Evolutionary conservation across 225 moss, liverwort and hornwort genomes (phyloP).

Genomic region (Bryoerythrophyllum caledonicum): DNA sequence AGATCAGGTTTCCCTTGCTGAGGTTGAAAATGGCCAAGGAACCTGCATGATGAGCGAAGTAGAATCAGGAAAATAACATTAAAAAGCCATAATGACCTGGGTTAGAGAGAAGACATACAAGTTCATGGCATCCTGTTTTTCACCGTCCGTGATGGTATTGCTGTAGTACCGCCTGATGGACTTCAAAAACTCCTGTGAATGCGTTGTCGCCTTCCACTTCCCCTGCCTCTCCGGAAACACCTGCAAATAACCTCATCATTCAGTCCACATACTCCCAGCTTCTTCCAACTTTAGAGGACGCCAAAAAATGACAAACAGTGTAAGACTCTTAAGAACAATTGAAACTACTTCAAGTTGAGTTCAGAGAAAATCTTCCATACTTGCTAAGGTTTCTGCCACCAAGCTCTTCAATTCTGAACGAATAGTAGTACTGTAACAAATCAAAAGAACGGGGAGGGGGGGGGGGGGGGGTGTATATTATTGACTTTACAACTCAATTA

Average conservation of each 20-base stretch:
- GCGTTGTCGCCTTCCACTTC: conserved; percentile 95
- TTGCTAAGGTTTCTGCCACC: no score
- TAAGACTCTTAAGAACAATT: background rate
- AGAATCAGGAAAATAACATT: background rate
- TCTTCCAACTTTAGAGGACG: background rate
- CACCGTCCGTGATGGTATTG: conserved; percentile 93
- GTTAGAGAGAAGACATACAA: conserved; percentile 26
- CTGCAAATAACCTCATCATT: conserved; percentile 32
- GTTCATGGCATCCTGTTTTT: conserved; percentile 98
- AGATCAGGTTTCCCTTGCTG: conserved; percentile 90
- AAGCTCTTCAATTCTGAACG: no score
- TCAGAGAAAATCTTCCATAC: no score
- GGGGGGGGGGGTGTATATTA: no score
- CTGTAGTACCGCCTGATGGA: conserved; percentile 93
- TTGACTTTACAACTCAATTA: no score
- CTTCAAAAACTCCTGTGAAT: conserved; percentile 89
- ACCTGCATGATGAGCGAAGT: conserved; percentile 36
- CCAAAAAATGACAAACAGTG: background rate
- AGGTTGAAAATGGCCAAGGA: conserved; percentile 92
- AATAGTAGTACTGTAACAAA: no score
- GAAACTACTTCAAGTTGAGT: no score
- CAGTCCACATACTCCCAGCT: conserved; percentile 2
- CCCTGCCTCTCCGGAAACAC: conserved; percentile 97
- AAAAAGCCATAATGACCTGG: background rate
- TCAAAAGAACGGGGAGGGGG: no score